Evolutionary conservation across 495 filamentous ascomycete genomes (phyloP).

Genomic region (Podospora didyma): DNA sequence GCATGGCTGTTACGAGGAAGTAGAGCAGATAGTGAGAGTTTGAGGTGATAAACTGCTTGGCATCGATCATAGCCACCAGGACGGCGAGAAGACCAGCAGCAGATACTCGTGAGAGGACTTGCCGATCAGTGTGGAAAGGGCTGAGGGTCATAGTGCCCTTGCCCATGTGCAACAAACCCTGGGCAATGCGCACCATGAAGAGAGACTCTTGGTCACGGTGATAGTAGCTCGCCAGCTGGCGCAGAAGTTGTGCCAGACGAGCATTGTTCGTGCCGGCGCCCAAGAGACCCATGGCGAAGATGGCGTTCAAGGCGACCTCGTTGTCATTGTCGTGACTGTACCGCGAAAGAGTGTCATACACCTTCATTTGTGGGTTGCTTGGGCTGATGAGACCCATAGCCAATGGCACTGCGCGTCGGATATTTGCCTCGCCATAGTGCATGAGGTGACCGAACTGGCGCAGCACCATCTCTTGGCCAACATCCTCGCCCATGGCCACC

Average conservation of each 20-base stretch:
- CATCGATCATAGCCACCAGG: constrained; percentile 85
- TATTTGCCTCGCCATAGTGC: constrained; percentile 98
- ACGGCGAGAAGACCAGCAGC: constrained; percentile 87
- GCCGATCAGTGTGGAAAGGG: constrained; percentile 97
- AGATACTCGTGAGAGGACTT: constrained; percentile 87
- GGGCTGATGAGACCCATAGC: constrained; percentile 96
- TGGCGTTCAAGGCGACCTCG: constrained; percentile 96
- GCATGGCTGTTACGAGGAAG: constrained; percentile 96
- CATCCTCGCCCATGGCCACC: constrained; percentile 96
- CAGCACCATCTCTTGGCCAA: constrained; percentile 98
- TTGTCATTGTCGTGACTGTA: constrained; percentile 99
- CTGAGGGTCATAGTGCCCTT: constrained; percentile 94
- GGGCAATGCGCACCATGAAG: constrained; percentile 99
- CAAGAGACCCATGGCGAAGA: constrained; percentile 97
- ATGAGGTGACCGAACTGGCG: constrained; percentile 97
- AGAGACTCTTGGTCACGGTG: constrained; percentile 91
- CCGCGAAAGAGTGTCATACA: constrained; percentile 96
- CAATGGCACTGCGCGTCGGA: constrained; percentile 92
- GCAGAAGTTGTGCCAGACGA: constrained; percentile 85
- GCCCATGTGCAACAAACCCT: constrained; percentile 97
- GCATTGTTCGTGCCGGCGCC: constrained; percentile 98
- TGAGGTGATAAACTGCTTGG: constrained; percentile 88
- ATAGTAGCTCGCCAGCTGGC: constrained; percentile 96
- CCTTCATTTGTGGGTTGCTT: constrained; percentile 99
- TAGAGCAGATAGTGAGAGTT: constrained; percentile 94